Conservation (phyloP, 1,284 basidiomycete genomes). For the Irpex lacteus region DNA sequence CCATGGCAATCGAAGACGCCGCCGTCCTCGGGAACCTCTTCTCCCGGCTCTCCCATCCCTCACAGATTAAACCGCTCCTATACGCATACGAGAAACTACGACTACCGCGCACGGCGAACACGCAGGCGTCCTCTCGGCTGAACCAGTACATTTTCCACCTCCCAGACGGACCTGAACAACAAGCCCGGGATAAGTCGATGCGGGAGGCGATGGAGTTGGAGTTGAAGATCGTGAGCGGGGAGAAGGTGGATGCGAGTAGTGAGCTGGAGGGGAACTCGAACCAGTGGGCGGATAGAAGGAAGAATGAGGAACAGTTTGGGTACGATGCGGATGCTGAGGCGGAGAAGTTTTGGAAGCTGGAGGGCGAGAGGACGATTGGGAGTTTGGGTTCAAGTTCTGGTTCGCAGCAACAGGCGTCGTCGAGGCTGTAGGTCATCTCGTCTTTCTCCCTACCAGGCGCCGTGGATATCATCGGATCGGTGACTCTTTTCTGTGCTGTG, state of each 20-base stretch:
- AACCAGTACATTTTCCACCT: slow-evolving; percentile 57
- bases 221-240: slow-evolving; percentile 19
- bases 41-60: slow-evolving; percentile 39
- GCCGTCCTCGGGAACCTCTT: slow-evolving; percentile 60
- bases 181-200: slow-evolving; percentile 49
- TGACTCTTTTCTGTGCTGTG: background rate
- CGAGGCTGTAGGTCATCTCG: background rate
- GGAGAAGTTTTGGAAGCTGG: slow-evolving; percentile 45
- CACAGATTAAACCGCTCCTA: slow-evolving; percentile 45
- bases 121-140: slow-evolving; percentile 44
- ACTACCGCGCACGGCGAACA: slow-evolving; percentile 40
- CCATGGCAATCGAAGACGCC: slow-evolving; percentile 69
- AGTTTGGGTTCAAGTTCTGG: background rate
- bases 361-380: slow-evolving; percentile 22
- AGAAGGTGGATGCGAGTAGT: slow-evolving; percentile 15
- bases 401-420: background rate
- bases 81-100: slow-evolving; percentile 53
- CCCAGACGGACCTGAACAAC: slow-evolving; percentile 51
- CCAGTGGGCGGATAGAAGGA: slow-evolving; percentile 48
- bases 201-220: slow-evolving; percentile 42
- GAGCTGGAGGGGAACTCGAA: slow-evolving; percentile 38
- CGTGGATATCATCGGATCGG: background rate
- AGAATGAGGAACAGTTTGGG: slow-evolving; percentile 41
- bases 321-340: slow-evolving; percentile 51
- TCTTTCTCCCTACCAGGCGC: background rate